Evolutionary conservation across 768 basidiomycete species (phyloP).

Genomic region (Chalciporus pseudorubinellus): DNA sequence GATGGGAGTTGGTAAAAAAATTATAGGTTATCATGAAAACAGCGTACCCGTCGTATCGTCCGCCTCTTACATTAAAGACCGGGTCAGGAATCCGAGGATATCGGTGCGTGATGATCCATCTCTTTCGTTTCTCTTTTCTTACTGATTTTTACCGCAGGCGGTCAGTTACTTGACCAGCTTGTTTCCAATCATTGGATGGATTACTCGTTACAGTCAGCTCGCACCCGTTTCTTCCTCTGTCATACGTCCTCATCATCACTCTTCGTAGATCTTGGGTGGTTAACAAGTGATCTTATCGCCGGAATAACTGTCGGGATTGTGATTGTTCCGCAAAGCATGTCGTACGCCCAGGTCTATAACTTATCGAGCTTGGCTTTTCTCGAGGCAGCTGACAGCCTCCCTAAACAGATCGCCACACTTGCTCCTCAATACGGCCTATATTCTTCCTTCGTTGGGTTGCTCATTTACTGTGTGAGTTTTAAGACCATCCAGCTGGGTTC

Average conservation of each 20-base stretch:
- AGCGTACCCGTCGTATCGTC: conserved; percentile 58
- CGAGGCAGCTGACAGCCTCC: not conserved
- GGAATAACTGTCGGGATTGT: conserved; percentile 95
- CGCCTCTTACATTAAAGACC: conserved; percentile 48
- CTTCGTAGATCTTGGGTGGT: conserved; percentile 66
- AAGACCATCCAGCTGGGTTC: not conserved
- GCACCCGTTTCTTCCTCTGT: not conserved
- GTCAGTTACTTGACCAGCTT: conserved; percentile 64
- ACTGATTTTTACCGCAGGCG: conserved; percentile 37
- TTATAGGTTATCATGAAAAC: conserved; percentile 61
- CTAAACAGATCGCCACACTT: conserved; percentile 72
- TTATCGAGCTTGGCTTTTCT: not conserved
- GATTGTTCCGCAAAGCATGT: conserved; percentile 92
- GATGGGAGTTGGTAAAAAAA: conserved; percentile 53
- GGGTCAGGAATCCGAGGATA: conserved; percentile 44
- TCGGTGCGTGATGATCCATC: conserved; percentile 40
- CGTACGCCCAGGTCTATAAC: conserved; percentile 65
- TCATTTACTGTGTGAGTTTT: conserved; percentile 72
- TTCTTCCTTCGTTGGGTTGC: conserved; percentile 86
- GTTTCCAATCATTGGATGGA: conserved; percentile 87
- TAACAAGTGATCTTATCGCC: conserved; percentile 84
- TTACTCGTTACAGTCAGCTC: conserved; percentile 76
- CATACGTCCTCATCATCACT: not conserved
- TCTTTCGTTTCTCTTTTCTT: not conserved
- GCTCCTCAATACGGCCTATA: conserved; percentile 89